These are phyloP conservation scores for Sugiyamaella grinbergsii DNA, from an alignment of 1,139 yeast species.

Conservation along the genomic window DNA sequence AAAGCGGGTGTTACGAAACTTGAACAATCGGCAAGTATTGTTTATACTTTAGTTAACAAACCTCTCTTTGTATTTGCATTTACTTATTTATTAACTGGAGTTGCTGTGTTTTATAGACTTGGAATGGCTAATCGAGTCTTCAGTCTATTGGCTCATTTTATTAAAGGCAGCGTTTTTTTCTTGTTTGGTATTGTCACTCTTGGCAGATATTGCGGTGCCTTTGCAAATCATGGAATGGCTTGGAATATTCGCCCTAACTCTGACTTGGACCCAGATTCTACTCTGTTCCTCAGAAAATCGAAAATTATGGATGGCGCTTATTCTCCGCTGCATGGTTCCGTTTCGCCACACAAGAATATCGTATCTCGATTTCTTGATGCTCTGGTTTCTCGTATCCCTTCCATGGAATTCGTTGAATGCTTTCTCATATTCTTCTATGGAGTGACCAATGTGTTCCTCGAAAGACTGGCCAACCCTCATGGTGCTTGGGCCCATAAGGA, in stretches of 20 bases:
- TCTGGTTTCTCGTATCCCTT: conserved; percentile 26
- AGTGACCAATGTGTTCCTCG: conserved; percentile 81
- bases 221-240: conserved; percentile 76
- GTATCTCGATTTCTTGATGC: conserved; percentile 33
- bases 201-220: conserved; percentile 85
- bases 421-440: conserved; percentile 84
- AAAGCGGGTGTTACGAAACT: conserved; percentile 43
- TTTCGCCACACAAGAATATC: conserved; percentile 1
- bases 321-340: background rate
- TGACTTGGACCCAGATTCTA: background rate
- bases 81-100: conserved; percentile 68
- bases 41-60: conserved; percentile 62
- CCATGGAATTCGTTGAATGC: conserved; percentile 87
- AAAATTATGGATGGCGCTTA: conserved; percentile 7
- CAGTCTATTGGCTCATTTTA: conserved; percentile 89
- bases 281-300: background rate
- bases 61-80: conserved; percentile 64
- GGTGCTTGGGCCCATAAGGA: conserved; percentile 89
- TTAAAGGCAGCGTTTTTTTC: conserved; percentile 91
- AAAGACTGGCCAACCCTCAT: conserved; percentile 74
- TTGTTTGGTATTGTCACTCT: conserved; percentile 72
- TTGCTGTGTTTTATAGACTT: conserved; percentile 68
- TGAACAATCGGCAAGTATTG: conserved; percentile 43
- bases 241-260: conserved; percentile 66
- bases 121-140: conserved; percentile 71